phyloP scores from a whole-genome alignment of 108 stramenopile genomes.

The Craspedostauros australis region DNA sequence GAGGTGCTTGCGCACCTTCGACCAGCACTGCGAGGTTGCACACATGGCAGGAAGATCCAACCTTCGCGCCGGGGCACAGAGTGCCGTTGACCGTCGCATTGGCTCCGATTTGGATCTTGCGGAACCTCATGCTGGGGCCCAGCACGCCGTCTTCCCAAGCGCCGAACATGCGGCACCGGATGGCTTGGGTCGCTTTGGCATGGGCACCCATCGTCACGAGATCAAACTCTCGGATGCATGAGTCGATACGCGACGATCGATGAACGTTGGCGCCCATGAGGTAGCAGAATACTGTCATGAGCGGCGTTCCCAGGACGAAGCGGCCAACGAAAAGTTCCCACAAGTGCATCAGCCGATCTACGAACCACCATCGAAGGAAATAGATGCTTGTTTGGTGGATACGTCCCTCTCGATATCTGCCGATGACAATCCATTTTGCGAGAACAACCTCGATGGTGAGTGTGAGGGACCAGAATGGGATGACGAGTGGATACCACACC shows the following conservation, averaged over 20 bases:
- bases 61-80: background rate
- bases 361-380: slow-evolving; percentile 4
- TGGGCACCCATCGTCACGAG: background rate
- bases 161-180: slow-evolving; percentile 4
- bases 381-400: background rate
- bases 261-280: slow-evolving; percentile 3
- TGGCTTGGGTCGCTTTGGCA: background rate
- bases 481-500: background rate
- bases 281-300: slow-evolving; percentile 1
- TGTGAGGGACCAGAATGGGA: background rate
- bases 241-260: background rate
- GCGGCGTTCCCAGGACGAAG: slow-evolving; percentile 4
- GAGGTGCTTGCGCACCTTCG: slow-evolving; percentile 6
- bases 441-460: too few species aligned
- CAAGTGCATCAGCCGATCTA: too few species aligned
- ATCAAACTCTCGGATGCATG: slow-evolving; percentile 6
- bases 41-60: background rate
- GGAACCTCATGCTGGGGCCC: background rate
- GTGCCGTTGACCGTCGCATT: background rate
- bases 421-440: slow-evolving; percentile 5
- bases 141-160: background rate
- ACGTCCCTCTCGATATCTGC: background rate
- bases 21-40: background rate
- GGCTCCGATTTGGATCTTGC: background rate
- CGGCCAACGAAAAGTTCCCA: too few species aligned